A percentile compares a stretch with the other conserved stretches of the same genome.
phyloP scores from a whole-genome alignment of 345 rosid species.

The Murraya paniculata region DNA sequence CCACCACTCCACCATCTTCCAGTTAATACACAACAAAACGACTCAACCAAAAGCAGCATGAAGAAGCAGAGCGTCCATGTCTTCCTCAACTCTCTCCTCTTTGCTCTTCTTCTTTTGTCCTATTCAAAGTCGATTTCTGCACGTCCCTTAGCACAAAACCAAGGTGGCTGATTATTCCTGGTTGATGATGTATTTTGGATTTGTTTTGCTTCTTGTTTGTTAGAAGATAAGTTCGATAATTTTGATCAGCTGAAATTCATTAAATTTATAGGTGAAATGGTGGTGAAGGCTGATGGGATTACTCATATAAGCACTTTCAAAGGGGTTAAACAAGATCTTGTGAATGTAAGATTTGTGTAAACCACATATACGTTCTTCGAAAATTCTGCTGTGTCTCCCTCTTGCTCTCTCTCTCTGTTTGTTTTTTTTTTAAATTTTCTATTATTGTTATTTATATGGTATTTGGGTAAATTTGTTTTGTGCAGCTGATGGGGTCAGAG shows the following conservation, averaged over 20 bases:
- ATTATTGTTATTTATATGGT: background rate
- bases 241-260: background rate
- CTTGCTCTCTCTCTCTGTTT: too few species aligned
- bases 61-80: slow-evolving; percentile 17
- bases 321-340: slow-evolving; percentile 20
- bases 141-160: slow-evolving; percentile 23
- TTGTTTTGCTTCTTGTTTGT: background rate
- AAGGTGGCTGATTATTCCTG: slow-evolving; percentile 12
- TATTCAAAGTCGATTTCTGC: slow-evolving; percentile 18
- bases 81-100: slow-evolving; percentile 14
- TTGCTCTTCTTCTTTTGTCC: slow-evolving; percentile 12
- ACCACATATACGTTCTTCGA: background rate
- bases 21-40: background rate
- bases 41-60: too few species aligned
- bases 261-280: slow-evolving; percentile 15
- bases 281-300: slow-evolving; percentile 2
- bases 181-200: background rate
- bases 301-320: background rate
- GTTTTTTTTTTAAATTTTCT: too few species aligned
- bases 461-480: background rate
- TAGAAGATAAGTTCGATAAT: background rate
- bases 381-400: background rate
- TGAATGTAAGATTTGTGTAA: slow-evolving; percentile 17
- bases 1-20: background rate
- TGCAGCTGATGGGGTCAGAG: slow-evolving; percentile 57